Conservation (phyloP, 768 basidiomycete genomes). For the Chlorophyllum brunneum region DNA sequence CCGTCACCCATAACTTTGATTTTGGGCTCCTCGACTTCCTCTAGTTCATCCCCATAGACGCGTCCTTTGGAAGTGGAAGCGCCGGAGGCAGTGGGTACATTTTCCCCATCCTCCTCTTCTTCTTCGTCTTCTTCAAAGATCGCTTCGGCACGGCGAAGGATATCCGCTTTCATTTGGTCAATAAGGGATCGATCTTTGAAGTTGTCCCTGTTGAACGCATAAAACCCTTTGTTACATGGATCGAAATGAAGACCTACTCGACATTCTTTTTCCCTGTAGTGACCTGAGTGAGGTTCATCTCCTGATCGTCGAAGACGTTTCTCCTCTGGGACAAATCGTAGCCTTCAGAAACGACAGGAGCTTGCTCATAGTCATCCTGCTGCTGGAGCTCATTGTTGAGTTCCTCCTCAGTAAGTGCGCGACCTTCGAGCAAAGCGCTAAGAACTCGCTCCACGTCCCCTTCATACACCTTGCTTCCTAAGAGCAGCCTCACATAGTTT, state of each 20-base stretch:
- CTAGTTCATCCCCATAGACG: constrained; percentile 17
- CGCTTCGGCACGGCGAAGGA: constrained; percentile 70
- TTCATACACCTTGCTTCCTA: constrained; percentile 46
- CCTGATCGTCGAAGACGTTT: constrained; percentile 76
- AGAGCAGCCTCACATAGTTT: constrained; percentile 54
- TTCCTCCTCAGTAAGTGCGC: constrained; percentile 41
- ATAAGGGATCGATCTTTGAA: constrained; percentile 55
- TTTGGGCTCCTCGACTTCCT: constrained; percentile 19
- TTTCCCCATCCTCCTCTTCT: constrained; percentile 4
- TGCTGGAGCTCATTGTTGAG: constrained; percentile 14
- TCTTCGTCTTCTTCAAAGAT: constrained; percentile 62
- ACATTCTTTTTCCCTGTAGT: constrained; percentile 58
- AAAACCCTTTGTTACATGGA: neutral
- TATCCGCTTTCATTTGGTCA: constrained; percentile 81
- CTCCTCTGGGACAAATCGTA: constrained; percentile 41
- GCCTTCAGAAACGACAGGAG: neutral
- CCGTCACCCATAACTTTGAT: constrained; percentile 61
- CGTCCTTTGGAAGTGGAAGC: no score
- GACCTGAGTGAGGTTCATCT: constrained; percentile 58
- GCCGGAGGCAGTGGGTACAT: neutral
- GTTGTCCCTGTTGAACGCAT: constrained; percentile 30
- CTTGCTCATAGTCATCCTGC: neutral
- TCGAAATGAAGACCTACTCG: constrained; percentile 31
- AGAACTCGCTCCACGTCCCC: constrained; percentile 61
- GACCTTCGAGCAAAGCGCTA: constrained; percentile 72